phyloP scores from a whole-genome alignment of 2,329 filamentous ascomycete species.

The Ascochyta fabae region DNA sequence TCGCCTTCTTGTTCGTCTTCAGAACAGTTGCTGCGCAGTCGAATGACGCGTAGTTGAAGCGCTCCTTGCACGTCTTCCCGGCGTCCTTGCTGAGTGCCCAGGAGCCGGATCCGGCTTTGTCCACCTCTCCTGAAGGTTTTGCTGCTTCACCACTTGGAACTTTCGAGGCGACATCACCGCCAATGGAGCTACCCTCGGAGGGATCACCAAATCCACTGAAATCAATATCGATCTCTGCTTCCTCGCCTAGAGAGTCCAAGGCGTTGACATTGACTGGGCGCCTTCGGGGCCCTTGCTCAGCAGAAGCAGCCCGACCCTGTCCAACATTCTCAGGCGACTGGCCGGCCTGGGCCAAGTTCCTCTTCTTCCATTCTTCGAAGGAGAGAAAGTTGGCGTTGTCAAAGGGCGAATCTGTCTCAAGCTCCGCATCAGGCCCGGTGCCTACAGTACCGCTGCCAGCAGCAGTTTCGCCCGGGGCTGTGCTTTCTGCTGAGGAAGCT shows the following conservation, averaged over 20 bases:
- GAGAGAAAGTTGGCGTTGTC: conserved; percentile 88
- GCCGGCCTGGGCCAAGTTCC: conserved; percentile 84
- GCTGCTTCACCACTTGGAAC: conserved; percentile 23
- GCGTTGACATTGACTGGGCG: conserved; percentile 67
- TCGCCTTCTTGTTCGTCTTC: conserved; percentile 85
- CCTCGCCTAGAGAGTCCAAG: conserved; percentile 81
- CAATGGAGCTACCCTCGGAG: conserved; percentile 28
- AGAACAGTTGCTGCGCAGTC: conserved; percentile 93
- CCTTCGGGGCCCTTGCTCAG: conserved; percentile 55
- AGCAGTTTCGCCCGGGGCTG: conserved; percentile 6
- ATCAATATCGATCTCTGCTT: conserved; percentile 81
- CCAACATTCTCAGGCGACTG: conserved; percentile 75
- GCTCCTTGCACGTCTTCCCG: conserved; percentile 95
- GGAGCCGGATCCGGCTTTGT: conserved; percentile 40
- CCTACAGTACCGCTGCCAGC: conserved; percentile 17
- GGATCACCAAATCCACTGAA: conserved; percentile 67
- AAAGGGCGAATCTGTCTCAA: conserved; percentile 69
- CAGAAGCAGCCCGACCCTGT: conserved; percentile 58
- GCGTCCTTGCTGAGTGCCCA: conserved; percentile 80
- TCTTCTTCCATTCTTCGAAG: conserved; percentile 97
- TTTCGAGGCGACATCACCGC: conserved; percentile 24
- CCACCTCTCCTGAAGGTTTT: conserved; percentile 28
- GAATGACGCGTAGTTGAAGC: conserved; percentile 97
- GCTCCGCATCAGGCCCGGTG: conserved; percentile 55
- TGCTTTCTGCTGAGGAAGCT: conserved; percentile 14